A percentile compares a stretch with the other conserved stretches of the same genome.
These are phyloP conservation scores for Crithidia mellificae DNA, from an alignment of 208 protist species.

Conservation along the genomic window DNA sequence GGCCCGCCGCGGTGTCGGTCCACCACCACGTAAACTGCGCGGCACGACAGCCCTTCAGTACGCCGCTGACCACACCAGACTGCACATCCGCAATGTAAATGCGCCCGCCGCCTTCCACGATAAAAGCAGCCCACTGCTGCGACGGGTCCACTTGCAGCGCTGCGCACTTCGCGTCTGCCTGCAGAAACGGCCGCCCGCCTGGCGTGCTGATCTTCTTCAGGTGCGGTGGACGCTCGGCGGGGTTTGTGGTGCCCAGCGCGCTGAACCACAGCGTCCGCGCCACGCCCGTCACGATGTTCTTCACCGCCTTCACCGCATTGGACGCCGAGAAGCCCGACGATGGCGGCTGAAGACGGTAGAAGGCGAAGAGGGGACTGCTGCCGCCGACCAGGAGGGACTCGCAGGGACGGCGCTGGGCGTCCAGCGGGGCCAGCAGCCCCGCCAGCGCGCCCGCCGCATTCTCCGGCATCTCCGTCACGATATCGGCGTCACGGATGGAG, in stretches of 20 bases:
- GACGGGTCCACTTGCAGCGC: slow-evolving; percentile 66
- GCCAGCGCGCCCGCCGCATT: slow-evolving; percentile 4
- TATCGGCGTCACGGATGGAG: slow-evolving; percentile 28
- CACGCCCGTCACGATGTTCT: slow-evolving; percentile 49
- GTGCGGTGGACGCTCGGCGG: slow-evolving; percentile 15
- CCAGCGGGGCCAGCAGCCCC: slow-evolving; percentile 21
- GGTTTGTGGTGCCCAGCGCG: slow-evolving; percentile 13
- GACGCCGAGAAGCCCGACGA: slow-evolving; percentile 40
- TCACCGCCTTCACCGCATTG: slow-evolving; percentile 54
- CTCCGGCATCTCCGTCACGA: slow-evolving; percentile 13
- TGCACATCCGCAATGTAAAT: slow-evolving; percentile 71
- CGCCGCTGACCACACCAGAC: slow-evolving; percentile 46
- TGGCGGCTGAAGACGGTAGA: slow-evolving; percentile 53
- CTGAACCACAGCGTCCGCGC: slow-evolving; percentile 44
- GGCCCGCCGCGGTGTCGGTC: slow-evolving; percentile 24
- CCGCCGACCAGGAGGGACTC: slow-evolving; percentile 60
- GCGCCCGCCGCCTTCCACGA: slow-evolving; percentile 48
- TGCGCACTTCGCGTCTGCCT: slow-evolving; percentile 57
- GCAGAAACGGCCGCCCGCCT: slow-evolving; percentile 38
- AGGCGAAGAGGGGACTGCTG: slow-evolving; percentile 47
- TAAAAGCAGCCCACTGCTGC: slow-evolving; percentile 69
- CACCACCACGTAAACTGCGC: slow-evolving; percentile 77
- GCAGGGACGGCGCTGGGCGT: slow-evolving; percentile 1
- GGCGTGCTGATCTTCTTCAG: slow-evolving; percentile 40
- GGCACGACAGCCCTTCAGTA: slow-evolving; percentile 73